phyloP scores from a whole-genome alignment of 306 rosid species.

The Amphicarpaea edgeworthii region DNA sequence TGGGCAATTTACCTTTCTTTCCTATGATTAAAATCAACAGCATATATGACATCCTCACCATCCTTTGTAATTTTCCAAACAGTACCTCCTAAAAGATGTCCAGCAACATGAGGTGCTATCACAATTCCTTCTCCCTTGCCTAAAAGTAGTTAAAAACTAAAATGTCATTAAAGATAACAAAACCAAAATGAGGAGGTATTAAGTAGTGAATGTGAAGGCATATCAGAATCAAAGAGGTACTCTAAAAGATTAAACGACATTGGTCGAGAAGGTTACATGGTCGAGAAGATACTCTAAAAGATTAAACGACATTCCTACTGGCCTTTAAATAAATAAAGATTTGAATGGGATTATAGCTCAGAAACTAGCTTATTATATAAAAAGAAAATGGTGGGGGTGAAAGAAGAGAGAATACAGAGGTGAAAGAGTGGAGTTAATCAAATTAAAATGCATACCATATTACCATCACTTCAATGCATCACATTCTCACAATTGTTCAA shows the following conservation, averaged over 20 bases:
- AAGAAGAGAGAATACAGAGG: background rate
- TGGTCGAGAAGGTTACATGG: background rate
- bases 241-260: conserved; percentile 1
- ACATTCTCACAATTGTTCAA: conserved; percentile 9
- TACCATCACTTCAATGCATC: conserved; percentile 10
- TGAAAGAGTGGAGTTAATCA: conserved; percentile 5
- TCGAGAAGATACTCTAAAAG: background rate
- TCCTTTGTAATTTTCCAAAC: conserved; percentile 97
- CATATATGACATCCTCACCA: conserved; percentile 96
- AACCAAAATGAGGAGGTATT: conserved; percentile 7
- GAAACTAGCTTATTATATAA: conserved; percentile 10
- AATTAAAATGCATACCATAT: conserved; percentile 22
- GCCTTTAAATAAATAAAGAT: background rate
- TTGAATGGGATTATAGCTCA: background rate
- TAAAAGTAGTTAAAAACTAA: conserved; percentile 48
- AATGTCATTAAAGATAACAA: conserved; percentile 27
- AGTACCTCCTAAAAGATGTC: conserved; percentile 97
- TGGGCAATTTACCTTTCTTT: conserved; percentile 71
- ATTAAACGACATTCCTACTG: background rate
- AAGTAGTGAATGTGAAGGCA: conserved; percentile 25
- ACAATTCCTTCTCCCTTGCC: conserved; percentile 98
- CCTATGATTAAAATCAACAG: conserved; percentile 95
- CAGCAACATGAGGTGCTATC: conserved; percentile 94
- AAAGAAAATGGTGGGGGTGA: background rate
- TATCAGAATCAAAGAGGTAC: background rate